These are phyloP conservation scores for Rhizopogon sp. DNA, from an alignment of 768 basidiomycete species.

Conservation along the genomic window DNA sequence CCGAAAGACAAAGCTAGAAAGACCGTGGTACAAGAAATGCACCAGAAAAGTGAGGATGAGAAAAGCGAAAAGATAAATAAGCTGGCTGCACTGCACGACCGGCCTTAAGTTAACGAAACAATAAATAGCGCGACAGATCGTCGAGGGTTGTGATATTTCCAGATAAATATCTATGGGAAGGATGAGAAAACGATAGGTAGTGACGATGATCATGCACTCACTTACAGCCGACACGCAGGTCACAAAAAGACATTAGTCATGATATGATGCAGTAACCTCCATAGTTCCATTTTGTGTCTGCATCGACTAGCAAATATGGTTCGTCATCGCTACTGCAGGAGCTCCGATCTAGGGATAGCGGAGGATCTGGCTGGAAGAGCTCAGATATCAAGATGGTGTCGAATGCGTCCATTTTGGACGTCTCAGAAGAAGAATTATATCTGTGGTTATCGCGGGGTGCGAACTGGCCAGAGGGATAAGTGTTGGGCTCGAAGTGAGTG, in stretches of 20 bases:
- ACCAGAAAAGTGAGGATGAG: neutral
- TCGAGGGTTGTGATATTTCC: neutral
- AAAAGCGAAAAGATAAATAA: neutral
- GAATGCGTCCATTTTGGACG: neutral
- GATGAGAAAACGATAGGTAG: neutral
- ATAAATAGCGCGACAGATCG: too few relatives aligned
- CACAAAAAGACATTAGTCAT: neutral
- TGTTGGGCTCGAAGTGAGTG: neutral
- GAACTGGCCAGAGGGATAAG: neutral
- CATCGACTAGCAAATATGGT: slow-evolving; percentile 2
- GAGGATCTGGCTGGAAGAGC: neutral
- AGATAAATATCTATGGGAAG: neutral
- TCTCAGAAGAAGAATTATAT: too few relatives aligned
- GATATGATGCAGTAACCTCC: slow-evolving; percentile 1
- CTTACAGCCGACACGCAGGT: neutral
- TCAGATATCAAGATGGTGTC: neutral
- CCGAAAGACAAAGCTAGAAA: neutral
- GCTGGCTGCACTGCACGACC: neutral
- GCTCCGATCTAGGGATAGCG: neutral
- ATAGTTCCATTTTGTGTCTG: slow-evolving; percentile 10
- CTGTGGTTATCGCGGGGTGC: neutral
- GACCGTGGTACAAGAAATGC: neutral
- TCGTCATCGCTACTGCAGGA: neutral
- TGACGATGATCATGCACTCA: neutral
- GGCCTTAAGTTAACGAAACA: neutral